These are phyloP conservation scores for Pseudocercospora fijiensis DNA, from an alignment of 2,329 filamentous ascomycete genomes.

Conservation along the genomic window DNA sequence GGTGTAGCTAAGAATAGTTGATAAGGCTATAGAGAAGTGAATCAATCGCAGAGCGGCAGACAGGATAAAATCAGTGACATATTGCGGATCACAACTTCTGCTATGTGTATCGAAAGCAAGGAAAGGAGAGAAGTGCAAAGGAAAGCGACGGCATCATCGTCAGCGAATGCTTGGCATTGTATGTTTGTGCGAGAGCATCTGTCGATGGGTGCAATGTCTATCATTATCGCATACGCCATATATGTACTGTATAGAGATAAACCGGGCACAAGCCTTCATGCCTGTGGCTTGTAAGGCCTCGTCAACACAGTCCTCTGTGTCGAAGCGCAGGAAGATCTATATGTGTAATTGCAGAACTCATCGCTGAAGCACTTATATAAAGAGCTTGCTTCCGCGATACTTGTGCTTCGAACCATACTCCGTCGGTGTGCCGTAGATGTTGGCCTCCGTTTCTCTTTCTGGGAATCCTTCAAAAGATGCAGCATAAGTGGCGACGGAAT, in stretches of 20 bases:
- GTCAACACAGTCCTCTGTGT: background rate
- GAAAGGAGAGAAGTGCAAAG: background rate
- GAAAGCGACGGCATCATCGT: background rate
- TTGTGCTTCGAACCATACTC: slow-evolving; percentile 21
- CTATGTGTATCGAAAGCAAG: background rate
- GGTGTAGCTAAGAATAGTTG: background rate
- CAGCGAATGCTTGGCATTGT: background rate
- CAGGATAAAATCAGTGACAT: background rate
- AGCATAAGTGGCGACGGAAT: slow-evolving; percentile 70
- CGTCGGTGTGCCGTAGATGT: background rate
- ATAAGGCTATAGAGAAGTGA: background rate
- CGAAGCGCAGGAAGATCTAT: background rate
- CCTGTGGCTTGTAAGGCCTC: background rate
- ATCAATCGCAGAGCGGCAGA: background rate
- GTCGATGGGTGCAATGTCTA: background rate
- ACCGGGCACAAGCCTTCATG: background rate
- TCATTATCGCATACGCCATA: background rate
- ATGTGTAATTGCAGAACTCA: background rate
- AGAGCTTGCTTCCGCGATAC: slow-evolving; percentile 26
- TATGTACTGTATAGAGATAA: background rate
- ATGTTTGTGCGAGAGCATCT: background rate
- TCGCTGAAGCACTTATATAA: slow-evolving; percentile 15
- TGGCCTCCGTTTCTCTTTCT: slow-evolving; percentile 16
- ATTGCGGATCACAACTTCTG: no score
- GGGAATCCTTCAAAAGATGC: slow-evolving; percentile 62